phyloP scores from a whole-genome alignment of 306 rosid genomes.

The Vachellia collinsii region DNA sequence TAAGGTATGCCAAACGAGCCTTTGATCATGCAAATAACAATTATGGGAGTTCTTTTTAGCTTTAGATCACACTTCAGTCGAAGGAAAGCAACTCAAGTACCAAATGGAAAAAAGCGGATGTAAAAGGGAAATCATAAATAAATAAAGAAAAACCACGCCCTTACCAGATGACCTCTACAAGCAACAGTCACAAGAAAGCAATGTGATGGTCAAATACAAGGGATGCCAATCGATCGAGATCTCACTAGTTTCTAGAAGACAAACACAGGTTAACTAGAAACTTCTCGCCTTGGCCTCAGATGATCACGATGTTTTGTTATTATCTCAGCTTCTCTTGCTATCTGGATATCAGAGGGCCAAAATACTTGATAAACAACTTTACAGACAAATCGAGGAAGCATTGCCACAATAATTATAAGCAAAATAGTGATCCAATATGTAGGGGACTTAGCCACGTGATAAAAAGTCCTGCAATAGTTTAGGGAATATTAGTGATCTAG shows the following conservation, averaged over 20 bases:
- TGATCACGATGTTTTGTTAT: slow-evolving; percentile 42
- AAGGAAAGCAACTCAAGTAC: slow-evolving; percentile 14
- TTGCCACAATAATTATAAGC: slow-evolving; percentile 70
- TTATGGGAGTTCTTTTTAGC: neutral
- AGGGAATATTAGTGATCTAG: slow-evolving; percentile 38
- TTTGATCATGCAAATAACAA: slow-evolving; percentile 18
- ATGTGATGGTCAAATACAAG: slow-evolving; percentile 48
- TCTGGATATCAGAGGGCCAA: slow-evolving; percentile 95
- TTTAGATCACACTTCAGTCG: slow-evolving; percentile 12
- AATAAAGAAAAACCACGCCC: slow-evolving; percentile 29
- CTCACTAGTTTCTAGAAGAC: slow-evolving; percentile 40
- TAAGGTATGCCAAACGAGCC: neutral
- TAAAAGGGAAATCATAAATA: neutral
- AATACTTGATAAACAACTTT: slow-evolving; percentile 70
- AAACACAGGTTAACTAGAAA: slow-evolving; percentile 54
- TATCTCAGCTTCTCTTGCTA: slow-evolving; percentile 79
- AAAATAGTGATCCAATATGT: slow-evolving; percentile 83
- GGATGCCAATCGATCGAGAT: slow-evolving; percentile 53
- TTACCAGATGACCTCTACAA: slow-evolving; percentile 52
- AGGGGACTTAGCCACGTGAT: slow-evolving; percentile 68
- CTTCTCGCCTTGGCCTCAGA: slow-evolving; percentile 51
- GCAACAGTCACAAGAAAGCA: slow-evolving; percentile 49
- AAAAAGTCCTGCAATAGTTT: slow-evolving; percentile 73
- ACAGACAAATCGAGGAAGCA: slow-evolving; percentile 85
- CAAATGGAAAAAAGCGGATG: neutral